Percentiles rank a stretch among this genome's conserved stretches.
Evolutionary conservation across 2,329 filamentous ascomycete genomes (phyloP).

Genomic region (Fusarium sp.): DNA sequence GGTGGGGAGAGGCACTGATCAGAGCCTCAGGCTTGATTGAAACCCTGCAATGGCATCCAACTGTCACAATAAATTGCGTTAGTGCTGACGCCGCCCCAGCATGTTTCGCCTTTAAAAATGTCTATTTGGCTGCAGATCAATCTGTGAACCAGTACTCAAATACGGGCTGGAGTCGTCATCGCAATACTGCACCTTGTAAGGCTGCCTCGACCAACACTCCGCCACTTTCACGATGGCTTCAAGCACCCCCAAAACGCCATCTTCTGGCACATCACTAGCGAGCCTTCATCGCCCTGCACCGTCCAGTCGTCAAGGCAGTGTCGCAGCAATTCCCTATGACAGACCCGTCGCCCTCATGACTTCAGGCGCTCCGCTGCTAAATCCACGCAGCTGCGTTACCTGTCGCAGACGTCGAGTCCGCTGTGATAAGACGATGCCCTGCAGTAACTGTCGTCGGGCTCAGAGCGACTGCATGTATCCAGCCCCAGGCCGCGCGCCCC

Average conservation of each 20-base stretch:
- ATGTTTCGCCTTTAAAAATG: conserved; percentile 6
- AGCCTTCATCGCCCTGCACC: conserved; percentile 14
- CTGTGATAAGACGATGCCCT: conserved; percentile 82
- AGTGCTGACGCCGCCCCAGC: conserved; percentile 20
- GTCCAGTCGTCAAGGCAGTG: conserved; percentile 20
- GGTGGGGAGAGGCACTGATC: background rate
- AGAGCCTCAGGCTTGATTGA: background rate
- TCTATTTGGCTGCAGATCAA: background rate
- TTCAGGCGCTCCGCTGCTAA: conserved; percentile 52
- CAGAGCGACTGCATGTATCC: conserved; percentile 80
- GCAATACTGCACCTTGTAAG: background rate
- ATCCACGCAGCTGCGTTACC: conserved; percentile 63
- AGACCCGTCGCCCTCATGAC: conserved; percentile 40
- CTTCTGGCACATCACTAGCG: conserved; percentile 26
- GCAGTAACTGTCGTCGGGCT: conserved; percentile 63
- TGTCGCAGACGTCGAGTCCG: conserved; percentile 74
- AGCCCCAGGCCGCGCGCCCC: conserved; percentile 77
- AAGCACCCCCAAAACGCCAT: conserved; percentile 20
- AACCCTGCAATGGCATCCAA: conserved; percentile 7
- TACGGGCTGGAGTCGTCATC: background rate
- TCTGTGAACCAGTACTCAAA: conserved; percentile 3
- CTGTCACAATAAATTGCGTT: conserved; percentile 4
- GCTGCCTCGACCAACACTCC: background rate
- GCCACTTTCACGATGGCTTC: conserved; percentile 27
- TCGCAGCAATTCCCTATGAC: conserved; percentile 37